Evolutionary conservation across 2,329 filamentous ascomycete species (phyloP).

Genomic region (Lojkania enalia): DNA sequence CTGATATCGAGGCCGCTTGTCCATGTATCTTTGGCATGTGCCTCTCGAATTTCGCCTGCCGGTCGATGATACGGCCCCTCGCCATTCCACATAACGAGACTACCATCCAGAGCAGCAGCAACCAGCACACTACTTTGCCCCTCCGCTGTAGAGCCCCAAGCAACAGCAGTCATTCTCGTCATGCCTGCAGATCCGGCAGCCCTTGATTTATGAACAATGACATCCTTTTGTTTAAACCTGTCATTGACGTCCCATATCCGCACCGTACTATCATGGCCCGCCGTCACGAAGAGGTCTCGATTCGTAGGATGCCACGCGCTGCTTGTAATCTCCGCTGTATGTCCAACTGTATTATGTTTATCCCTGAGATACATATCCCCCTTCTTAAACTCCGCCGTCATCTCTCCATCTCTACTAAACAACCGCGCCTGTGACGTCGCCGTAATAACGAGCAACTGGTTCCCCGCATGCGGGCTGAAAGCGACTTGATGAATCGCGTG

Average conservation of each 20-base stretch:
- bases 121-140: constrained; percentile 80
- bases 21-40: constrained; percentile 83
- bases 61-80: constrained; percentile 85
- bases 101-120: constrained; percentile 83
- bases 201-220: constrained; percentile 94
- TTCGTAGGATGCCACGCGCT: constrained; percentile 91
- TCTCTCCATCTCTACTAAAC: constrained; percentile 84
- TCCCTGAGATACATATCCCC: constrained; percentile 98
- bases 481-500: constrained; percentile 85
- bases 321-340: constrained; percentile 87
- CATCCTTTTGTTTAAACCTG: constrained; percentile 84
- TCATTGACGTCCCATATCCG: constrained; percentile 97
- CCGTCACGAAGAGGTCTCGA: constrained; percentile 82
- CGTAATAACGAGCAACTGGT: constrained; percentile 81
- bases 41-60: constrained; percentile 78
- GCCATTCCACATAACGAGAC: constrained; percentile 87
- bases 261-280: constrained; percentile 91
- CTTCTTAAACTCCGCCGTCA: constrained; percentile 86
- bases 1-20: constrained; percentile 92
- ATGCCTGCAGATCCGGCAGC: constrained; percentile 85
- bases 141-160: constrained; percentile 77
- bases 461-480: constrained; percentile 81
- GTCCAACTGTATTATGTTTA: constrained; percentile 97
- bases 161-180: constrained; percentile 90
- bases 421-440: constrained; percentile 90